Percentiles rank a stretch among this genome's conserved stretches.
phyloP scores from a whole-genome alignment of 1,284 basidiomycete genomes.

The Neotropicomus parvogracilis region DNA sequence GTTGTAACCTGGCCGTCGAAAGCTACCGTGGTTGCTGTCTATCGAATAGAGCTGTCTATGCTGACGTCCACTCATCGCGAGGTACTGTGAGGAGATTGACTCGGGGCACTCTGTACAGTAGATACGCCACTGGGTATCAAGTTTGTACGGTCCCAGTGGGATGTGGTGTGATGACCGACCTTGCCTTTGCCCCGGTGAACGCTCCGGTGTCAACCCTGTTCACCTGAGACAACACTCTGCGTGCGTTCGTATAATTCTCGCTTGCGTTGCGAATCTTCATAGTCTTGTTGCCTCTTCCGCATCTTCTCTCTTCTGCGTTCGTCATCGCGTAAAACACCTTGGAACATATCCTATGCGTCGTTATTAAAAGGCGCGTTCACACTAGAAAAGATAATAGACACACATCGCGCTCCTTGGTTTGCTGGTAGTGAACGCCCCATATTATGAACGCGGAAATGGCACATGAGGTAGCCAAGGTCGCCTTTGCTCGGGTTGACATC shows the following conservation, averaged over 20 bases:
- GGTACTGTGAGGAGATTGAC: not conserved
- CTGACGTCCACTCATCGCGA: not conserved
- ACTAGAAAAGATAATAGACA: not conserved
- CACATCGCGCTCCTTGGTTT: constrained; percentile 83
- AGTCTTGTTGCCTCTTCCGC: constrained; percentile 60
- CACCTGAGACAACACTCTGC: constrained; percentile 45
- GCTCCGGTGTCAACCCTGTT: constrained; percentile 9
- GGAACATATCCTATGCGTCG: constrained; percentile 76
- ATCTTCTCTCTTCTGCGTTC: constrained; percentile 74
- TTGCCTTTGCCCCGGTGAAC: not conserved
- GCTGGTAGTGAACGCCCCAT: constrained; percentile 90
- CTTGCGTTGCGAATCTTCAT: constrained; percentile 63
- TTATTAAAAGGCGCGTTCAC: constrained; percentile 11
- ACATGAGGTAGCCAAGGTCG: constrained; percentile 71
- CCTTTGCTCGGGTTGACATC: constrained; percentile 77
- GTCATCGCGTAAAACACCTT: constrained; percentile 86
- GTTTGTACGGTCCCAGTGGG: not conserved
- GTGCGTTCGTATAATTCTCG: constrained; percentile 65
- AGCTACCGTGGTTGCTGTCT: constrained; percentile 1
- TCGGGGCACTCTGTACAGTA: too few relatives aligned
- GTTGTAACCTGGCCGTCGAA: not conserved
- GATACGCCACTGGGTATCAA: too few relatives aligned
- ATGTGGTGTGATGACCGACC: constrained; percentile 2
- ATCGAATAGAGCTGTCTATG: constrained; percentile 6
- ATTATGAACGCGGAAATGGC: constrained; percentile 69